Conservation (phyloP, 352 stramenopile genomes). For the Phytophthora aleatoria region DNA sequence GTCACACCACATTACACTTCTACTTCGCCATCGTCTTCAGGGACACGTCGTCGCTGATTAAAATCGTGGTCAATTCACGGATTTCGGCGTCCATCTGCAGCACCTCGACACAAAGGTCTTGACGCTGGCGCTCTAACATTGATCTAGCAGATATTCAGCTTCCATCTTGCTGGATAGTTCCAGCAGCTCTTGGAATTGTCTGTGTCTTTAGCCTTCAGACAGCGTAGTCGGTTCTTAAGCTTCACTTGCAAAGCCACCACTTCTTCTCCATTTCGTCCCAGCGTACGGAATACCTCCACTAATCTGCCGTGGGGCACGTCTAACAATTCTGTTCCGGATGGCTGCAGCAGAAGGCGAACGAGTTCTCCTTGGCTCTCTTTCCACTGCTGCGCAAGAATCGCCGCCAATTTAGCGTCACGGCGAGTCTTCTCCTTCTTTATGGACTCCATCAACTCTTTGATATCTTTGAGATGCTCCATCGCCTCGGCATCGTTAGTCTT, state of each 20-base stretch:
- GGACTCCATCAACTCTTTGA: background rate
- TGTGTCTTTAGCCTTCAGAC: background rate
- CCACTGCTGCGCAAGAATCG: background rate
- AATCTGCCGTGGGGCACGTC: background rate
- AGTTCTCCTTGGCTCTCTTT: background rate
- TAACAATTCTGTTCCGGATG: background rate
- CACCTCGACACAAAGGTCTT: background rate
- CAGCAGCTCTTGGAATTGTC: background rate
- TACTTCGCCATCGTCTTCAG: background rate
- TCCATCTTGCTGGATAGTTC: background rate
- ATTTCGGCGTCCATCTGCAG: background rate
- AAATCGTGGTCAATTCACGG: background rate
- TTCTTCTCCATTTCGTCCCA: background rate
- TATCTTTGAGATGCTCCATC: background rate
- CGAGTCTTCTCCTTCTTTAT: background rate
- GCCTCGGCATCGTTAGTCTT: background rate
- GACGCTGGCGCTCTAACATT: background rate
- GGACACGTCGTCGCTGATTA: background rate
- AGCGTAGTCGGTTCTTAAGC: background rate
- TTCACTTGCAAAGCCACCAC: background rate
- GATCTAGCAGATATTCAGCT: background rate
- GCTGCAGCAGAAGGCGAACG: background rate
- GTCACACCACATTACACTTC: background rate
- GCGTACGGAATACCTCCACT: background rate
- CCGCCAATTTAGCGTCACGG: background rate